Percentiles rank a stretch among this genome's conserved stretches.
These are phyloP conservation scores for Protomyces inouyei DNA, from an alignment of 1,139 yeast genomes.

Conservation along the genomic window DNA sequence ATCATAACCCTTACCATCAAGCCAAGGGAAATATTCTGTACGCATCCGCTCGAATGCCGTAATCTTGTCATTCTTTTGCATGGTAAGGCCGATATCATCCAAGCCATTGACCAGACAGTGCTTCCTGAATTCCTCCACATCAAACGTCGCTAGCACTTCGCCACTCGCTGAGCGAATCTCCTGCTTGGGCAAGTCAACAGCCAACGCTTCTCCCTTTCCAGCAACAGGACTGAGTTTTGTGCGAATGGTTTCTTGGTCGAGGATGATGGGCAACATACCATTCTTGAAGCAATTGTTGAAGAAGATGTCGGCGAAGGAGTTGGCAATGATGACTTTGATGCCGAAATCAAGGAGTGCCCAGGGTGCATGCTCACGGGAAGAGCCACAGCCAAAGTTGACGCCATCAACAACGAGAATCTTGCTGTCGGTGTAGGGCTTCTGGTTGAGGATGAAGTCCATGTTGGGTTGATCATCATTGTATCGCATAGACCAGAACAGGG, in stretches of 20 bases:
- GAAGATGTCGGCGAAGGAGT: conserved; percentile 96
- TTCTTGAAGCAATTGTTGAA: conserved; percentile 95
- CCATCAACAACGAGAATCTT: conserved; percentile 87
- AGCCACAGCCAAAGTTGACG: conserved; percentile 97
- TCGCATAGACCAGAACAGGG: conserved; percentile 86
- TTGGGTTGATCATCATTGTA: conserved; percentile 60
- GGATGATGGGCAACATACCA: conserved; percentile 84
- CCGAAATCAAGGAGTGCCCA: conserved; percentile 99
- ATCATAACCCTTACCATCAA: conserved; percentile 46
- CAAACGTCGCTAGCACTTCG: conserved; percentile 75
- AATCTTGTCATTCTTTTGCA: conserved; percentile 80
- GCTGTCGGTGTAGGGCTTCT: conserved; percentile 71
- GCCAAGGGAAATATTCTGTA: conserved; percentile 75
- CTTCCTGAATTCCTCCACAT: conserved; percentile 84
- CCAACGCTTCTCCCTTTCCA: conserved; percentile 69
- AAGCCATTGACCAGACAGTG: conserved; percentile 91
- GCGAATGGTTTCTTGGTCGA: conserved; percentile 65
- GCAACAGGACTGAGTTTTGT: conserved; percentile 52
- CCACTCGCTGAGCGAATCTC: conserved; percentile 62
- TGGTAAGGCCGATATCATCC: conserved; percentile 92
- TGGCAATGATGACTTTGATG: conserved; percentile 90
- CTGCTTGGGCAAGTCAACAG: conserved; percentile 82
- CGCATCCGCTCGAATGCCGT: conserved; percentile 68
- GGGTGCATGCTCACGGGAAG: conserved; percentile 98
- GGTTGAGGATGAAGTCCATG: conserved; percentile 75